Percentiles rank a stretch among this genome's conserved stretches.
Conservation (phyloP, 2,329 filamentous ascomycete species). For the Aspergillus neotritici region DNA sequence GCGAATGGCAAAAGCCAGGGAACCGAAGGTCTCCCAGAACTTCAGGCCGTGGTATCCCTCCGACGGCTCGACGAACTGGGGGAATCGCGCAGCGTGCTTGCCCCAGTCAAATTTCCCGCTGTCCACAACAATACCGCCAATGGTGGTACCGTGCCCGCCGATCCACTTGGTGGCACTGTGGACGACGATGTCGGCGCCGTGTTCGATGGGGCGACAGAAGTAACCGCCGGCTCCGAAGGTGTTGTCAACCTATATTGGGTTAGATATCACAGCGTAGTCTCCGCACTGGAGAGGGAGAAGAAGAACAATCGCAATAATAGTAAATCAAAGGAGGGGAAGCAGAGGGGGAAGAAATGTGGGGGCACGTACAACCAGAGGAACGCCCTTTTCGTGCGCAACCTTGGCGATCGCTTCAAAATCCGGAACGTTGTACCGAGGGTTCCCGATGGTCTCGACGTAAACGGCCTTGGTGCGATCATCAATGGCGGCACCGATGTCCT, state of each 20-base stretch:
- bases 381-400: slow-evolving; percentile 65
- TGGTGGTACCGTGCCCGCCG: slow-evolving; percentile 87
- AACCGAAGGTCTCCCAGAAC: slow-evolving; percentile 88
- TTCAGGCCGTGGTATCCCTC: slow-evolving; percentile 89
- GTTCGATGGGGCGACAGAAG: slow-evolving; percentile 77
- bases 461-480: slow-evolving; percentile 91
- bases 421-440: slow-evolving; percentile 87
- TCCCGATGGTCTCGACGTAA: slow-evolving; percentile 88
- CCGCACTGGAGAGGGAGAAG: neutral
- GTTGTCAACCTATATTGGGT: slow-evolving; percentile 69
- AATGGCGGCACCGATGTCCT: slow-evolving; percentile 74
- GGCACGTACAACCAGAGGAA: slow-evolving; percentile 56
- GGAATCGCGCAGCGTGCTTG: slow-evolving; percentile 75
- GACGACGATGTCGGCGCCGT: slow-evolving; percentile 89
- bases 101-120: slow-evolving; percentile 93
- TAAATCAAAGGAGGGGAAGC: neutral
- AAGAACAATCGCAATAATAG: too few relatives aligned
- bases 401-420: slow-evolving; percentile 83
- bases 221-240: slow-evolving; percentile 92
- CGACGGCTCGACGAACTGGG: slow-evolving; percentile 79
- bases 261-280: neutral
- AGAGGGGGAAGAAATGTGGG: neutral
- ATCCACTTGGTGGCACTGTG: slow-evolving; percentile 98
- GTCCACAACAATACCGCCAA: slow-evolving; percentile 80
- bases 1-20: slow-evolving; percentile 76